These are phyloP conservation scores for Fragaria iinumae DNA, from an alignment of 306 rosid species.

Conservation along the genomic window DNA sequence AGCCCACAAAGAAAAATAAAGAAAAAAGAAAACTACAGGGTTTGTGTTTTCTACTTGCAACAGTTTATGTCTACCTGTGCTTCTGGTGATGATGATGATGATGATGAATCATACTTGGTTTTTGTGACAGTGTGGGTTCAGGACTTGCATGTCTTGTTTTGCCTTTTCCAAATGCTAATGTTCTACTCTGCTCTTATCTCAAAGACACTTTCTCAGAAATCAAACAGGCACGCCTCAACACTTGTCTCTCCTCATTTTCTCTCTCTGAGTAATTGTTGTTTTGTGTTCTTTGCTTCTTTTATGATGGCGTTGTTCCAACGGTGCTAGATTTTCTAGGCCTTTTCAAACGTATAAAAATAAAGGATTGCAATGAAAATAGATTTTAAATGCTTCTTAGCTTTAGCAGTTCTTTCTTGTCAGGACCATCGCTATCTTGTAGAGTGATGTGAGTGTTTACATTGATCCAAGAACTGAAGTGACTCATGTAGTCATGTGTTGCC, in stretches of 20 bases:
- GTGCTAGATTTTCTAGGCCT: slow-evolving; percentile 53
- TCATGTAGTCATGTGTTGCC: slow-evolving; percentile 4
- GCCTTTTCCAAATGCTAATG: slow-evolving; percentile 21
- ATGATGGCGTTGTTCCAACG: slow-evolving; percentile 41
- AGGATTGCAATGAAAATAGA: neutral
- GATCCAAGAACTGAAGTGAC: slow-evolving; percentile 10
- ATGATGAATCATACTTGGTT: slow-evolving; percentile 42
- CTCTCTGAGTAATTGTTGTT: neutral
- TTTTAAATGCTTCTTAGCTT: neutral
- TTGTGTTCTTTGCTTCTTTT: slow-evolving; percentile 30
- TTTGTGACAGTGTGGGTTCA: slow-evolving; percentile 31
- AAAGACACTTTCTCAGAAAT: slow-evolving; percentile 36
- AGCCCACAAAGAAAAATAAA: slow-evolving; percentile 20
- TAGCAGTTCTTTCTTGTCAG: neutral
- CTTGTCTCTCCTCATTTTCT: slow-evolving; percentile 19
- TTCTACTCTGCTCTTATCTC: slow-evolving; percentile 1
- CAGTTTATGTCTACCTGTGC: slow-evolving; percentile 31
- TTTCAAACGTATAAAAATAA: neutral
- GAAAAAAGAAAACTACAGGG: slow-evolving; percentile 14
- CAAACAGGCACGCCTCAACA: slow-evolving; percentile 40
- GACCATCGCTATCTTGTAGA: neutral
- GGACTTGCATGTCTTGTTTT: slow-evolving; percentile 31
- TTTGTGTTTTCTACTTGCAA: slow-evolving; percentile 41
- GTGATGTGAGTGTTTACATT: neutral
- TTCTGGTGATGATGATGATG: slow-evolving; percentile 23